These are phyloP conservation scores for Endoconidiophora laricicola DNA, from an alignment of 2,329 filamentous ascomycete genomes.

Conservation along the genomic window DNA sequence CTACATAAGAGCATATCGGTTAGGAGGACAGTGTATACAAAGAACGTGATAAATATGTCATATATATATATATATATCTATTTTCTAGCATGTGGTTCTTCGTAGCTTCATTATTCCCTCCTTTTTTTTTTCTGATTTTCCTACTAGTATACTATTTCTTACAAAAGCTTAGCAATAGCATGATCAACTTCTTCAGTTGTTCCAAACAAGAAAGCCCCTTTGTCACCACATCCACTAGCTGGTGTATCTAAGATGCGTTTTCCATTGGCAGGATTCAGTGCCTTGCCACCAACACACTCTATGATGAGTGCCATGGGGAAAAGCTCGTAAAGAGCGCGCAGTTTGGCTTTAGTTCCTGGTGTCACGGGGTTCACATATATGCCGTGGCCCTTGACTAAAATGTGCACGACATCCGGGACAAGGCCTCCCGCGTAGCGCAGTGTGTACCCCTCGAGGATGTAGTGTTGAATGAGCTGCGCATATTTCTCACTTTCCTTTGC, in stretches of 20 bases:
- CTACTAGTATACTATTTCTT: slow-evolving; percentile 1
- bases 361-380: slow-evolving; percentile 44
- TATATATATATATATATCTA: no score
- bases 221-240: slow-evolving; percentile 30
- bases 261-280: slow-evolving; percentile 32
- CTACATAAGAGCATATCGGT: no score
- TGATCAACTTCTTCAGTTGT: slow-evolving; percentile 30
- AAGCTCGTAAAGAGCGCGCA: slow-evolving; percentile 42
- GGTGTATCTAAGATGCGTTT: slow-evolving; percentile 24
- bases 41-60: no score
- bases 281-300: slow-evolving; percentile 41
- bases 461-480: slow-evolving; percentile 30
- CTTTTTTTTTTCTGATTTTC: no score
- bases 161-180: slow-evolving; percentile 17
- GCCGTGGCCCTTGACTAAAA: slow-evolving; percentile 43
- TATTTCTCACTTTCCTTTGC: slow-evolving; percentile 35
- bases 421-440: slow-evolving; percentile 43
- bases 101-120: slow-evolving; percentile 15
- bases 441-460: slow-evolving; percentile 37
- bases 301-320: slow-evolving; percentile 42
- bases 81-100: no score
- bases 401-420: slow-evolving; percentile 44
- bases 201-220: slow-evolving; percentile 33
- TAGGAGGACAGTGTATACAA: no score
- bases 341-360: slow-evolving; percentile 33